Evolutionary conservation across 2,329 filamentous ascomycete genomes (phyloP), one percentile per base, ranked within the genome.

Genomic region (Cephalotrichum gorgonifer): DNA sequence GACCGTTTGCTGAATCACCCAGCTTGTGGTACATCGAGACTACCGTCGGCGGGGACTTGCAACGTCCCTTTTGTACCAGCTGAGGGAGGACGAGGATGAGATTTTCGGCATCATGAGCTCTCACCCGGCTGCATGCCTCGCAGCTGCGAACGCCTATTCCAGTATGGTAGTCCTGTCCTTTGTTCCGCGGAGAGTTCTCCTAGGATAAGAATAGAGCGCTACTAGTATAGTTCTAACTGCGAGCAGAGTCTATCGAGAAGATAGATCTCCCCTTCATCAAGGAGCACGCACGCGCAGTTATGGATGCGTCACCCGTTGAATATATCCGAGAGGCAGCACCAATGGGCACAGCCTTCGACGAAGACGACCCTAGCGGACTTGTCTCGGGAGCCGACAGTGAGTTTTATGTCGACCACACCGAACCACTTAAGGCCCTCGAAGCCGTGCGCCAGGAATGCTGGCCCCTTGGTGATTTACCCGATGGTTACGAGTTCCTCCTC

Each of bases 61-160:
- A 39, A 54, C 50, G 31, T 51, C 54, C 49, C 61, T 70, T 17
- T 57, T 69, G 44, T 55, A 57, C 45, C 43, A 54, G 30, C 54
- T 67, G 30, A 58, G 56, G 44, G 48, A 54, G 28, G 54, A 60
- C 52, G 54, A 49, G 20, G 58, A 63, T 48, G 58, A 64, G 52
- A 53, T 65, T 42, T 69, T 62, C 52, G 64, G 67, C 44, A 57
- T 69, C 46, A 63, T 66, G 58, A 68, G 64, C 56, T 68, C 65
- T 44, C 60, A 68, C 56, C 64, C 64, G 38, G 62, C 62, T 56
- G 57, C 62, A 15, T 62, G 57, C 55, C 49, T 63, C 43, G 62
- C 65, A 31, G 58, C 59, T 45, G 50, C 58, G 41, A 61, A 56
- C 54, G 56, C 60, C 49, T 63, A 60, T 52, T 55, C 55, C 46